Percentiles rank a stretch among this genome's conserved stretches.
Evolutionary conservation across 2,329 filamentous ascomycete genomes (phyloP).

Genomic region (Coniochaeta sp.): DNA sequence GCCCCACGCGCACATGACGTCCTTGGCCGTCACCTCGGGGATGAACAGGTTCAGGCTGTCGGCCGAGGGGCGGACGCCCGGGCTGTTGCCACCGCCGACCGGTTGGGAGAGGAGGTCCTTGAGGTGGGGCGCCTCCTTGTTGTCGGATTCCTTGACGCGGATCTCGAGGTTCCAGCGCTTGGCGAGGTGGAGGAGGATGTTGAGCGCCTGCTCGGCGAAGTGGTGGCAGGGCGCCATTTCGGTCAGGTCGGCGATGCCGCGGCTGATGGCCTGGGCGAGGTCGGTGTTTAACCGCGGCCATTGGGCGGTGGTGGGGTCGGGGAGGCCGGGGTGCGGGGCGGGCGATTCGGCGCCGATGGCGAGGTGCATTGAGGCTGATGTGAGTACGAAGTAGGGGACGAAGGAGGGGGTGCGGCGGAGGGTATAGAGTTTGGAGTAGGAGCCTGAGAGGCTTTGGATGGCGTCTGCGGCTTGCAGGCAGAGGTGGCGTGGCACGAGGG

Average conservation of each 20-base stretch:
- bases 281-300: conserved; percentile 25
- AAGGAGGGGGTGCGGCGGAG: conserved; percentile 52
- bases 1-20: conserved; percentile 43
- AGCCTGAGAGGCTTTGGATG: conserved; percentile 47
- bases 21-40: conserved; percentile 36
- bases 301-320: conserved; percentile 11
- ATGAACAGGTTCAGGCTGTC: conserved; percentile 52
- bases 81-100: conserved; percentile 24
- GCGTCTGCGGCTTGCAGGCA: conserved; percentile 56
- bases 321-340: not conserved
- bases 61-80: conserved; percentile 35
- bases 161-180: conserved; percentile 53
- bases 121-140: conserved; percentile 18
- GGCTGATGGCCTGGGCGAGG: conserved; percentile 38
- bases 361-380: conserved; percentile 53
- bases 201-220: conserved; percentile 53
- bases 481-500: conserved; percentile 56
- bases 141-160: conserved; percentile 16
- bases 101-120: conserved; percentile 7
- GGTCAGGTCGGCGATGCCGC: conserved; percentile 49
- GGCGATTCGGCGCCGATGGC: conserved; percentile 37
- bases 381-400: conserved; percentile 56
- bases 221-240: conserved; percentile 57
- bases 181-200: conserved; percentile 51
- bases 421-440: conserved; percentile 53